A percentile compares a stretch with the other conserved stretches of the same genome.
Conservation (phyloP, 495 filamentous ascomycete genomes). For the Evansstolkia leycettana region DNA sequence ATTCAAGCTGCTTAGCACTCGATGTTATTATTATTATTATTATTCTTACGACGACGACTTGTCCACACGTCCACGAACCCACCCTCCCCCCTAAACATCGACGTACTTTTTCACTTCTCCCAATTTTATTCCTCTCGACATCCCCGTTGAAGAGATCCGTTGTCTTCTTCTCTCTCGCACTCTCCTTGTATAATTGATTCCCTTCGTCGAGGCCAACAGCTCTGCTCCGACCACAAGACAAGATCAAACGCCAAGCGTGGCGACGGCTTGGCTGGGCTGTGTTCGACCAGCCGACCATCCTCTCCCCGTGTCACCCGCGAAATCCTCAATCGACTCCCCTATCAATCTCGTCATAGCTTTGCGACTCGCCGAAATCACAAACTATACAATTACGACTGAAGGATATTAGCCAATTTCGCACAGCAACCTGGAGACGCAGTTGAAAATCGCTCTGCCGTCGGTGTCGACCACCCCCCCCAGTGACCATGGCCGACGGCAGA, state of each 20-base stretch:
- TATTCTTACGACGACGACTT: no score
- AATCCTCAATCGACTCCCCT: conserved; percentile 6
- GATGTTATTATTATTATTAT: no score
- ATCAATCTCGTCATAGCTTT: no score
- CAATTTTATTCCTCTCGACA: neutral
- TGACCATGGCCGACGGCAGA: conserved; percentile 31
- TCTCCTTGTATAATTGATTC: neutral
- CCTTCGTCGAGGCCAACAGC: neutral
- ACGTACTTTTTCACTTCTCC: conserved; percentile 2
- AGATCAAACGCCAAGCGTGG: conserved; percentile 12
- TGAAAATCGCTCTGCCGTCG: conserved; percentile 1
- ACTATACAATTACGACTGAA: neutral
- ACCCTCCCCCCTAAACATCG: neutral
- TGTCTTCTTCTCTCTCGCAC: conserved; percentile 3
- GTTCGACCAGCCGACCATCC: conserved; percentile 1
- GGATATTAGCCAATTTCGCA: neutral
- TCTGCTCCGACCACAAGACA: conserved; percentile 1
- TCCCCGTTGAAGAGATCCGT: conserved; percentile 5
- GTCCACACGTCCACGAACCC: neutral
- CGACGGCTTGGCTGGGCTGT: conserved; percentile 20
- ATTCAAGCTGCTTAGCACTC: neutral
- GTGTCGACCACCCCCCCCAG: conserved; percentile 11
- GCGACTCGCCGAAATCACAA: no score
- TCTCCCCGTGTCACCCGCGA: conserved; percentile 1
- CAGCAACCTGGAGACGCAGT: conserved; percentile 10